Base-by-base conservation (phyloP, 768 basidiomycete genomes). In the Lactarius quietus region DNA sequence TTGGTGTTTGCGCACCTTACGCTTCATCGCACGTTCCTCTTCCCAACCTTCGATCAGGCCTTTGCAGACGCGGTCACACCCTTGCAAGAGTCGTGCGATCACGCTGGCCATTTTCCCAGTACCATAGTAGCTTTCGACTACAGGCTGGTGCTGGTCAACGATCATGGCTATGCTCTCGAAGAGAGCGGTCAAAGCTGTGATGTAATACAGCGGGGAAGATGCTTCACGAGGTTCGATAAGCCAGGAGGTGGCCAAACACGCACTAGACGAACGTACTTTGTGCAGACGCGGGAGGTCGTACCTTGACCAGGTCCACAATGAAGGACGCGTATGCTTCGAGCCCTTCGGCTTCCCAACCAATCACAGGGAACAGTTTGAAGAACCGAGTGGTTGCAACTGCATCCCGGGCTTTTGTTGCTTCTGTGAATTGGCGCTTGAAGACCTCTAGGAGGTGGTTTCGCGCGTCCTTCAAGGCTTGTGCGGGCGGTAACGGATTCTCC, bases 111-210 rank as follows among this genome's bases (percentile, higher is more conserved):
- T 98, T 74, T 90, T 89, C 1, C 93, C 91, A 10, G 75, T 70
- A 0, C 97, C 97, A 71, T 99, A 99, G 76, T 99, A 98, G 77
- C 97, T 98, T 73, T 98, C 96, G 1, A 99, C 95, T 6, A 99
- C 86, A 2, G 94, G 92, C 70, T 97, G 96, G 73, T 99, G 97
- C 72, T 99, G 97, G 71, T 96, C 94, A 26, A 99, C 88, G 68
- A 99, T 94, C 80, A 93, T 86, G 0, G 95, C 97, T 58, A 99
- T 89, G 62, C 89, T 90, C 77, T 99, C 97, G 70, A 98, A 95
- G 1, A 99, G 83, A 7, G 92, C 88, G 2, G 96, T 98, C 61
- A 99, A 78, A 14, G 88, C 84, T 3, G 93, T 88, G 68, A 97
- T 86, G 73, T 93, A 98, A 77, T 97, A 96, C 31, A 94, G 76